Evolutionary conservation across 164 flowering plant genomes (phyloP), one percentile per base, ranked within the genome.

Genomic region (Liquidambar formosana): DNA sequence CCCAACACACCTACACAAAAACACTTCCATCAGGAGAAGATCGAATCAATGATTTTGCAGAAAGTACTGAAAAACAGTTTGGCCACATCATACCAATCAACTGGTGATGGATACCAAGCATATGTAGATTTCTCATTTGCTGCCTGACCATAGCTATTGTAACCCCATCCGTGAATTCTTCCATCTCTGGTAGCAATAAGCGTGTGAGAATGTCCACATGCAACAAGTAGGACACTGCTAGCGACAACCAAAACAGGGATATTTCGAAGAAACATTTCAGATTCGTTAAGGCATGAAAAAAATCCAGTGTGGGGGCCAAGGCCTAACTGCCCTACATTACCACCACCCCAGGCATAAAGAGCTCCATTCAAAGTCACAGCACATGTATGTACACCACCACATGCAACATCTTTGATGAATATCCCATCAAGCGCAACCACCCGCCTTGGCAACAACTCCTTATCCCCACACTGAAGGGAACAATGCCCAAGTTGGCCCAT

Each of bases 101-200:
- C 86, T 33, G 98, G 97, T 11, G 99, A 93, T 44, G 99, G 99
- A 78, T 78, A 86, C 99, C 99, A 95, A 59, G 99, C 99, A 81
- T 93, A 90, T 3, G 86, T 83, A 73, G 93, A 83, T 73, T 80
- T 88, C 76, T 86, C 86, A 75, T 91, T 95, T 57, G 98, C 94
- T 65, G 99, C 99, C 80, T 93, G 99, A 63, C 99, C 99, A 80
- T 93, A 93, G 68, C 84, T 79, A 76, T 93, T 96, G 76, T 91
- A 93, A 62, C 99, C 99, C 97, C 99, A 93, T 61, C 99, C 99
- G 66, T 79, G 84, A 65, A 93, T 93, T 70, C 91, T 82, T 70
- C 99, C 99, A 80, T 96, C 98, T 62, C 51, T 82, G 52, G 81
- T 85, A 38, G 78, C 86, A 68, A 88, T 77, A 67, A 93, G 96